phyloP scores from a whole-genome alignment of 1,284 basidiomycete species.

The Fomitiporia mediterranea region DNA sequence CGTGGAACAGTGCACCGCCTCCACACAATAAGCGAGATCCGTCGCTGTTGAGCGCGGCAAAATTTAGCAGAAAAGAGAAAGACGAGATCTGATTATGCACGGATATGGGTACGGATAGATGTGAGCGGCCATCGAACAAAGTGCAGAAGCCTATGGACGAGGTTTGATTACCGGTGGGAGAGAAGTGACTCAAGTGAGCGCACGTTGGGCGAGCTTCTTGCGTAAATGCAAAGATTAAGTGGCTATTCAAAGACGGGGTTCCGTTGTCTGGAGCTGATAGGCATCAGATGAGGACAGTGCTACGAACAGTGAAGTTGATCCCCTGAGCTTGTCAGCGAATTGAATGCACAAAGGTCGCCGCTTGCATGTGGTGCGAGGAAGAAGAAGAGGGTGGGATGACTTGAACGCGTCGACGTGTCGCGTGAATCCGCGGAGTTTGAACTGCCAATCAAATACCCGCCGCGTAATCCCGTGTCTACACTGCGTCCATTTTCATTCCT shows the following conservation, averaged over 20 bases:
- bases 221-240: not conserved
- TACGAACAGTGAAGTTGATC: not conserved
- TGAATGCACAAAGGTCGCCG: conserved; percentile 1
- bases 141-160: not conserved
- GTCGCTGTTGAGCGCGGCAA: too few species aligned
- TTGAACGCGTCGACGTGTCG: not conserved
- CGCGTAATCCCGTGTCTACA: not conserved
- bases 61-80: too few species aligned
- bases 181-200: not conserved
- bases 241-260: not conserved
- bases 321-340: not conserved
- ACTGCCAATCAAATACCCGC: not conserved
- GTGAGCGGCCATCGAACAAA: conserved; percentile 1
- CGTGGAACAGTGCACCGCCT: too few species aligned
- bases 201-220: not conserved
- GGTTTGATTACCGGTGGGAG: not conserved
- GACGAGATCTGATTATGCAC: too few species aligned
- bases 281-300: not conserved
- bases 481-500: not conserved
- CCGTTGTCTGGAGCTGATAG: not conserved
- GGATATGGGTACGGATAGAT: too few species aligned
- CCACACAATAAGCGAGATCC: too few species aligned
- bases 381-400: not conserved
- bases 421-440: not conserved
- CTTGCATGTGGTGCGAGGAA: not conserved